Percentiles rank a stretch among this genome's conserved stretches.
Conservation (phyloP, 257 asterid genomes). For the Nicotiana undulata region DNA sequence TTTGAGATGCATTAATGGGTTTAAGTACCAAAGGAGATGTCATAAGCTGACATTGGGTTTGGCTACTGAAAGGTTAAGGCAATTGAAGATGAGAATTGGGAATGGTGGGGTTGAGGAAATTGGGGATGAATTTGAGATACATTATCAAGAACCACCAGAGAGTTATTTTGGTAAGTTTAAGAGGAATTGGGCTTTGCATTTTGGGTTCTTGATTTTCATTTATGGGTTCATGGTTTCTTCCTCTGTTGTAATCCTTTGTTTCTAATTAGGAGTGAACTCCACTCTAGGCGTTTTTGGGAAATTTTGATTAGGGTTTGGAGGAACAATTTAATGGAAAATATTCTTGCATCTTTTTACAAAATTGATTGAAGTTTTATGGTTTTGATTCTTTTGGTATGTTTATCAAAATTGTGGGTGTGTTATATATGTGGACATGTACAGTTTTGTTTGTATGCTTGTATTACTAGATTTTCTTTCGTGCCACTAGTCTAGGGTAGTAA, state of each 20-base stretch:
- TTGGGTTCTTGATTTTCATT: constrained; percentile 72
- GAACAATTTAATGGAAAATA: background rate
- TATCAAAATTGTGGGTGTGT: background rate
- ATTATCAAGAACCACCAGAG: constrained; percentile 94
- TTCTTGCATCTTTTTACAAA: background rate
- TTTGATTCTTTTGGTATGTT: background rate
- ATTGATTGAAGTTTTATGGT: background rate
- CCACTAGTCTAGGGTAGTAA: background rate
- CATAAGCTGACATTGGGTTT: constrained; percentile 84
- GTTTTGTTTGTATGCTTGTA: background rate
- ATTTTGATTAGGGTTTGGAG: background rate
- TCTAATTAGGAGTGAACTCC: constrained; percentile 2
- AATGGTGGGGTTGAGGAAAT: constrained; percentile 32
- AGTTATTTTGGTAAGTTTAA: constrained; percentile 83
- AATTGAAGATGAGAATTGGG: constrained; percentile 41
- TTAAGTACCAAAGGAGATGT: constrained; percentile 94
- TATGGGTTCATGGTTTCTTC: constrained; percentile 85
- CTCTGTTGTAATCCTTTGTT: constrained; percentile 82
- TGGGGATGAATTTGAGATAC: constrained; percentile 55
- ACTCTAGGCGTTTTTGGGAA: background rate
- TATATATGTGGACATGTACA: background rate
- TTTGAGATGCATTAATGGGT: constrained; percentile 87
- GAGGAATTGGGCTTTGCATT: constrained; percentile 92
- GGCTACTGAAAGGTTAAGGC: constrained; percentile 80
- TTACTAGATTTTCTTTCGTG: background rate